phyloP scores from a whole-genome alignment of 495 filamentous ascomycete species.

The Cladorrhinum samala region DNA sequence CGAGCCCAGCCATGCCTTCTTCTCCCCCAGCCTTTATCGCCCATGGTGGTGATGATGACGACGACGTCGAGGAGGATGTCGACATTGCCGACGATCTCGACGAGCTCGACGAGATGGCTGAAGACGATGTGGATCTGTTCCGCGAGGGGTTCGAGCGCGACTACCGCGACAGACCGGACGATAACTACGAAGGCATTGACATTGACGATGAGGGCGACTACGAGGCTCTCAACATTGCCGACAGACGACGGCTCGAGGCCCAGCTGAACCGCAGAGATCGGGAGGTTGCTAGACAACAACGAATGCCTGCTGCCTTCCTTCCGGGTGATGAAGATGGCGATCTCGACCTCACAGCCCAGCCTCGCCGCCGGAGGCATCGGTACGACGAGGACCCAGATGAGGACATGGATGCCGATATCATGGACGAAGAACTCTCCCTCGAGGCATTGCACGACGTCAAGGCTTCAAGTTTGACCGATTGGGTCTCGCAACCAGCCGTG shows the following conservation, averaged over 20 bases:
- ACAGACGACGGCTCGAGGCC: conserved; percentile 77
- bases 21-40: conserved; percentile 49
- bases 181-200: conserved; percentile 41
- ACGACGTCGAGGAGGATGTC: conserved; percentile 41
- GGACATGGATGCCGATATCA: conserved; percentile 83
- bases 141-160: conserved; percentile 83
- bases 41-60: conserved; percentile 62
- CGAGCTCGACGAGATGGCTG: conserved; percentile 92
- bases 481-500: conserved; percentile 86
- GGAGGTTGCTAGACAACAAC: conserved; percentile 65
- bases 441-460: conserved; percentile 93
- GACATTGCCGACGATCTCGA: conserved; percentile 75
- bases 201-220: conserved; percentile 58
- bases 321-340: conserved; percentile 82
- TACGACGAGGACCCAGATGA: conserved; percentile 95
- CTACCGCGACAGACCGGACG: conserved; percentile 56
- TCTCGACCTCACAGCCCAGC: conserved; percentile 75
- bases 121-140: conserved; percentile 95
- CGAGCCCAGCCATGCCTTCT: conserved; percentile 43
- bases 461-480: conserved; percentile 85
- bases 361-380: conserved; percentile 68
- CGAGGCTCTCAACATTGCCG: conserved; percentile 67
- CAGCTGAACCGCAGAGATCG: conserved; percentile 78
- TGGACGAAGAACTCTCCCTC: conserved; percentile 89
- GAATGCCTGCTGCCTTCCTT: conserved; percentile 78